Conservation (phyloP, 2,329 filamentous ascomycete species). For the Pyrenochaeta sp. region DNA sequence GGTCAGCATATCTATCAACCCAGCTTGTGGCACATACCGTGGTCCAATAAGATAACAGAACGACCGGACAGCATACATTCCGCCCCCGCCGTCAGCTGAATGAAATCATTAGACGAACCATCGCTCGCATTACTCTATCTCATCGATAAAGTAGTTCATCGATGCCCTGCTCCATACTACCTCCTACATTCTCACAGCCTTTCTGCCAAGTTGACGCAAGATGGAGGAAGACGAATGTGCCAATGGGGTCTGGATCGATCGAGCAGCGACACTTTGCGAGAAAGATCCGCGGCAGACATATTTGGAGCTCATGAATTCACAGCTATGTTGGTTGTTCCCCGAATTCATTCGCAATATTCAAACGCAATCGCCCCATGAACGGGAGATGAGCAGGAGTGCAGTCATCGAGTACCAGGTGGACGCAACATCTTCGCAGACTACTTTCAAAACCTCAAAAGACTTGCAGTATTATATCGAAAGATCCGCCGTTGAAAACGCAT, state of each 20-base stretch:
- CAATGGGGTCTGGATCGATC: neutral
- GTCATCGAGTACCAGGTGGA: constrained; percentile 5
- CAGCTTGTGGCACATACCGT: neutral
- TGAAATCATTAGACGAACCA: neutral
- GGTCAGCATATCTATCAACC: neutral
- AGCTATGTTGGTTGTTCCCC: constrained; percentile 3
- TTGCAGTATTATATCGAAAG: neutral
- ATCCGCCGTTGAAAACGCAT: neutral
- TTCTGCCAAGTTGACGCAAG: neutral
- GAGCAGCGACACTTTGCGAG: constrained; percentile 7
- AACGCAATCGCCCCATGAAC: constrained; percentile 2
- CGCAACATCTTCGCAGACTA: neutral
- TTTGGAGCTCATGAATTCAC: constrained; percentile 1
- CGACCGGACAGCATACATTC: neutral
- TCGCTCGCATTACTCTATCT: neutral
- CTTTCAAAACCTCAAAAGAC: constrained; percentile 2
- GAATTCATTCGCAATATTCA: constrained; percentile 5
- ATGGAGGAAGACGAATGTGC: neutral
- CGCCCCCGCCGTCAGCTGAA: neutral
- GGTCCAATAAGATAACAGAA: neutral
- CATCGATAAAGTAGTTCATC: neutral
- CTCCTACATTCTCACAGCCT: neutral
- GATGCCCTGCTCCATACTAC: neutral
- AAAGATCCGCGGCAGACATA: constrained; percentile 7
- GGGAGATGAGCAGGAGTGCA: constrained; percentile 6